Evolutionary conservation across 306 rosid species (phyloP).

Genomic region (Cyclanthera cordifolia): DNA sequence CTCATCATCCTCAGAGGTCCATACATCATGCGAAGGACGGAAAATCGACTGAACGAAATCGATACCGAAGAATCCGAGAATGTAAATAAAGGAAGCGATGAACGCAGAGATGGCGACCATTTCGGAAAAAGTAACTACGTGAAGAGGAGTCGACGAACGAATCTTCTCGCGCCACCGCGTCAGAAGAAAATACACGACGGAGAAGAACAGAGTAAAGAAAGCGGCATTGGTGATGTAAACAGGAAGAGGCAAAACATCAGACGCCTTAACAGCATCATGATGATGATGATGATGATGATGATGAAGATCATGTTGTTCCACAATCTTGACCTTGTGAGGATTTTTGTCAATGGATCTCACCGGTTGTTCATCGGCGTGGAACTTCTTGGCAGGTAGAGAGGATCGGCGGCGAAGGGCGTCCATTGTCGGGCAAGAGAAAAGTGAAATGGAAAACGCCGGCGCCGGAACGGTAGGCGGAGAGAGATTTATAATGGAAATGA

Average conservation of each 20-base stretch:
- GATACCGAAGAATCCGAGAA: slow-evolving; percentile 19
- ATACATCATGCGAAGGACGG: slow-evolving; percentile 18
- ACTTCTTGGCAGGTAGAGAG: not conserved
- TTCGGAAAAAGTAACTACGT: slow-evolving; percentile 17
- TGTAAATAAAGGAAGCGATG: slow-evolving; percentile 16
- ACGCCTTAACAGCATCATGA: slow-evolving; percentile 1
- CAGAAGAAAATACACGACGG: slow-evolving; percentile 17
- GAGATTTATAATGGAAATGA: too few species aligned
- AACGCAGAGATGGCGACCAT: slow-evolving; percentile 12
- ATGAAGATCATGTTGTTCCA: not conserved
- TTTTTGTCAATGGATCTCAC: slow-evolving; percentile 1
- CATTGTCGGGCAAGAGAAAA: not conserved
- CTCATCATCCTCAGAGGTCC: slow-evolving; percentile 14
- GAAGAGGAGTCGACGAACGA: slow-evolving; percentile 17
- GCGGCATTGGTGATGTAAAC: slow-evolving; percentile 13
- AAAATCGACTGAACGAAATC: slow-evolving; percentile 18
- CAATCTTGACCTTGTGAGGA: slow-evolving; percentile 6
- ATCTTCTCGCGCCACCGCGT: slow-evolving; percentile 21
- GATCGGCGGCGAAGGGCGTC: slow-evolving; percentile 11
- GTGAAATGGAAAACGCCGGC: slow-evolving; percentile 12
- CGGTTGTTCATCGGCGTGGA: not conserved
- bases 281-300: too few species aligned
- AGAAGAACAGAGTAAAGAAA: slow-evolving; percentile 19
- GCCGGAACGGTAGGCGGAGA: slow-evolving; percentile 1
- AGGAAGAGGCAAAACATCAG: slow-evolving; percentile 17